These are phyloP conservation scores for Apiotrichum gamsii DNA, from an alignment of 1,284 basidiomycete species.

Conservation along the genomic window DNA sequence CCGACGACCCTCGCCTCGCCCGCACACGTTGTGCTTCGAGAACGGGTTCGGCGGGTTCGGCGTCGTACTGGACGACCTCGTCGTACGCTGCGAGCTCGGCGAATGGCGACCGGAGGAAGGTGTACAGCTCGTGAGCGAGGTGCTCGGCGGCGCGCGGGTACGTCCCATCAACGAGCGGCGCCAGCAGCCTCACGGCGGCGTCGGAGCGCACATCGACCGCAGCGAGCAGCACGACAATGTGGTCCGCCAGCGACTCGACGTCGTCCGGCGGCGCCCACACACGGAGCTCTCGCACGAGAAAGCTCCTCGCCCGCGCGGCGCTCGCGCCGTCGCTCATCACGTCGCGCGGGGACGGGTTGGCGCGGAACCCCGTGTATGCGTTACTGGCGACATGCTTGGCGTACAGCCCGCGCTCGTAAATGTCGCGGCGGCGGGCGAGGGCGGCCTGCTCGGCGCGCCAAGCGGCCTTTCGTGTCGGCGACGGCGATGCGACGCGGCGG, in stretches of 20 bases:
- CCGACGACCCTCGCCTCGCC: neutral
- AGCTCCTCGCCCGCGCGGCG: constrained; percentile 58
- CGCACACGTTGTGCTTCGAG: neutral
- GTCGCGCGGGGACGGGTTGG: constrained; percentile 70
- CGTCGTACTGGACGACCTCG: constrained; percentile 57
- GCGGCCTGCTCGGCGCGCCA: neutral
- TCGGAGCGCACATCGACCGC: constrained; percentile 81
- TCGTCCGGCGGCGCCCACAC: constrained; percentile 73
- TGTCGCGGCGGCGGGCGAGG: constrained; percentile 54
- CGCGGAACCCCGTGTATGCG: constrained; percentile 67
- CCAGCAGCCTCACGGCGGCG: constrained; percentile 67
- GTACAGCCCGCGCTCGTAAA: constrained; percentile 69
- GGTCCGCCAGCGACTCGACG: constrained; percentile 61
- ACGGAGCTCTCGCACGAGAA: constrained; percentile 72
- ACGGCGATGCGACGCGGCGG: constrained; percentile 3
- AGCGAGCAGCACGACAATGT: constrained; percentile 76
- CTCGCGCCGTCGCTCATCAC: constrained; percentile 4
- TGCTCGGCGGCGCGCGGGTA: constrained; percentile 70
- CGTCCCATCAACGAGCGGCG: constrained; percentile 67
- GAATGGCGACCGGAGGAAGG: constrained; percentile 75
- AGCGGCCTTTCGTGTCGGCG: constrained; percentile 2
- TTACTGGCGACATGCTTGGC: constrained; percentile 88
- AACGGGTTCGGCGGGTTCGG: neutral
- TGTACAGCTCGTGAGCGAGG: constrained; percentile 83
- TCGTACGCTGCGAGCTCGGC: constrained; percentile 74